Base-by-base conservation (phyloP, 2,329 filamentous ascomycete genomes). In the Periconia sp. region DNA sequence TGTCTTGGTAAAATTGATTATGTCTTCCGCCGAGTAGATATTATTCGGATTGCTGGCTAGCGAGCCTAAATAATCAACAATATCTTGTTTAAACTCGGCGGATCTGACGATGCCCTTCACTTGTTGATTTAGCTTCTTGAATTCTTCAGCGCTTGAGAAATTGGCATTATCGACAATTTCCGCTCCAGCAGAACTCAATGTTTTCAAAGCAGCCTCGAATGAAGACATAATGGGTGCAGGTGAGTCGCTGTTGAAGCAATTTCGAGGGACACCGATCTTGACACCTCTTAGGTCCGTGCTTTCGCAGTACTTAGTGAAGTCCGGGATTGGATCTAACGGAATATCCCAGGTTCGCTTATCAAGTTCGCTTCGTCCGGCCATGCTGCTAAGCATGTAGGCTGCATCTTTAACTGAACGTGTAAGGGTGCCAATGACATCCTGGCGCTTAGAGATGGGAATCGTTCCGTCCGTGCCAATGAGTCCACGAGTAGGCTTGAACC, bases 381-480 rank as follows among this genome's bases (percentile, higher is more conserved):
- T 52, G 7, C 70, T 65, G 23, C 85, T 69, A 2, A 80, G 69
- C 5, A 28, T 28, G 5, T 74, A 70, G 6, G 30, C 18, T 3
- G 79, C 78, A 46, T 81, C 78, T 48, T 74, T 74, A 15, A 81
- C 78, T 0, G 75, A 77, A 29, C 77, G 67, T 3, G 78, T 71
- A 66, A 81, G 75, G 0, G 78, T 74, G 0, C 78, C 78, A 17
- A 80, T 65, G 1, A 77, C 78, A 51, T 80, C 77, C 51, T 76
- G 73, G 37, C 72, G 73, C 50, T 78, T 65, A 34, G 70, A 76
- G 43, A 87, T 79, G 2, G 85, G 83, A 10, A 88, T 78, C 0
- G 86, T 48, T 78, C 18, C 84, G 66, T 54, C 76, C 66, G 22
- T 79, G 68, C 79, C 81, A 0, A 79, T 83, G 4, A 86, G 68